Base-by-base conservation (phyloP, 1,139 yeast genomes). In the Chernovozyma sophiae-reginae region DNA sequence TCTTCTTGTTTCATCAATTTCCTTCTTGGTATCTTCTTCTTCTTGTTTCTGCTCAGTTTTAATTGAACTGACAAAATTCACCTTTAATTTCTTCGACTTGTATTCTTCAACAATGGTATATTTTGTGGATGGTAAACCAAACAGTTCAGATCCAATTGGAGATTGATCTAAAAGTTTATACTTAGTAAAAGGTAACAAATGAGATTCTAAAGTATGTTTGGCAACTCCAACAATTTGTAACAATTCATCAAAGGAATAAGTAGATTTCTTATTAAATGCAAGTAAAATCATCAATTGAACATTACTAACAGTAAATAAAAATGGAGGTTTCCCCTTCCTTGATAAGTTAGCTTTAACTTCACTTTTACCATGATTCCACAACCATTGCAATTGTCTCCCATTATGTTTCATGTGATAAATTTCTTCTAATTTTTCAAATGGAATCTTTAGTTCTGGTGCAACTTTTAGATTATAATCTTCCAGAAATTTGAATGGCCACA, bases 351-450 rank as follows among this genome's bases (percentile, higher is more conserved):
- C 96, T 59, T 81, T 85, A 38, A 94, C 65, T 56, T 94, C 99
- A 44, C 95, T 95, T 60, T 94, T 85, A 32, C 95, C 87, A 55
- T 87, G 81, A 49, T 87, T 86, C 97, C 97, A 94, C 41, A 92
- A 73, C 98, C 98, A 94, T 54, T 86, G 84, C 52, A 94, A 75
- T 47, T 87, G 81, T 58, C 98, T 76, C 12, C 97, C 97, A 43
- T 72, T 77, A 58, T 92, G 97, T 52, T 85, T 85, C 33, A 72
- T 67, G 34, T 77, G 73, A 56, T 92, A 94, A 43, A 84, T 74
- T 32, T 74, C 72, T 42, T 79, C 79, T 40, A 92, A 80, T 42
- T 77, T 75, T 35, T 80, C 78, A 49, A 84, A 79, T 2, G 94
- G 78, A 26, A 72, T 68, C 40, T 68, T 60, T 45, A 94, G 68